These are phyloP conservation scores for Dissoconium aciculare DNA, from an alignment of 2,329 filamentous ascomycete genomes.

Conservation along the genomic window DNA sequence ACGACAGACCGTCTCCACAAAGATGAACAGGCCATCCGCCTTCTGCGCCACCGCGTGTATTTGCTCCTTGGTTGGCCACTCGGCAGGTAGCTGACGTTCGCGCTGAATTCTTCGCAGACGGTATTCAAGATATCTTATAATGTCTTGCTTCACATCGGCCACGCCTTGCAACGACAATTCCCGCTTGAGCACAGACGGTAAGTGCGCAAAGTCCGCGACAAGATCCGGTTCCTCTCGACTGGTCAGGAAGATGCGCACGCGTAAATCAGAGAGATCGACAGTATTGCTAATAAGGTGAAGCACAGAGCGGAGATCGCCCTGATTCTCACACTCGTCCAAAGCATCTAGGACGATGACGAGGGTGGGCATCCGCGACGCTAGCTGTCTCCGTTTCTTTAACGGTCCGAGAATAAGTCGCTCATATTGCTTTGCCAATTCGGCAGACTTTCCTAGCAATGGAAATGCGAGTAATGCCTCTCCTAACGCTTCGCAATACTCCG, in stretches of 20 bases:
- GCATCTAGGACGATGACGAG: slow-evolving; percentile 1
- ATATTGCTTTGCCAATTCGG: slow-evolving; percentile 1
- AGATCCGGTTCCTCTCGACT: slow-evolving; percentile 1
- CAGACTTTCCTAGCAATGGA: slow-evolving; percentile 1
- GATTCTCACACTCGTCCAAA: slow-evolving; percentile 1
- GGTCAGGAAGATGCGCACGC: slow-evolving; percentile 1
- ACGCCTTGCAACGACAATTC: slow-evolving; percentile 1
- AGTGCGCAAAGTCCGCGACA: slow-evolving; percentile 1
- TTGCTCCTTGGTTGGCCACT: slow-evolving; percentile 1
- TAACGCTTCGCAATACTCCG: not conserved
- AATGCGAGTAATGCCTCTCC: slow-evolving; percentile 1
- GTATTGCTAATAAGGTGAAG: not conserved
- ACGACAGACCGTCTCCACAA: slow-evolving; percentile 1
- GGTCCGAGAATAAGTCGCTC: not conserved
- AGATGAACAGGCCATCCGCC: slow-evolving; percentile 1
- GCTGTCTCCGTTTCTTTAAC: slow-evolving; percentile 1
- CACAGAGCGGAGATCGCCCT: slow-evolving; percentile 1
- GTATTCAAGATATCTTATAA: slow-evolving; percentile 1
- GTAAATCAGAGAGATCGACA: not conserved
- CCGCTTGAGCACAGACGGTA: slow-evolving; percentile 1
- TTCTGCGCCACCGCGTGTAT: slow-evolving; percentile 1
- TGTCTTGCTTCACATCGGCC: not conserved
- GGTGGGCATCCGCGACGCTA: no score
- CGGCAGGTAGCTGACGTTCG: not conserved
- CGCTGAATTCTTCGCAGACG: not conserved